These are phyloP conservation scores for Farysia itapuensis DNA, from an alignment of 1,284 basidiomycete genomes.

Conservation along the genomic window DNA sequence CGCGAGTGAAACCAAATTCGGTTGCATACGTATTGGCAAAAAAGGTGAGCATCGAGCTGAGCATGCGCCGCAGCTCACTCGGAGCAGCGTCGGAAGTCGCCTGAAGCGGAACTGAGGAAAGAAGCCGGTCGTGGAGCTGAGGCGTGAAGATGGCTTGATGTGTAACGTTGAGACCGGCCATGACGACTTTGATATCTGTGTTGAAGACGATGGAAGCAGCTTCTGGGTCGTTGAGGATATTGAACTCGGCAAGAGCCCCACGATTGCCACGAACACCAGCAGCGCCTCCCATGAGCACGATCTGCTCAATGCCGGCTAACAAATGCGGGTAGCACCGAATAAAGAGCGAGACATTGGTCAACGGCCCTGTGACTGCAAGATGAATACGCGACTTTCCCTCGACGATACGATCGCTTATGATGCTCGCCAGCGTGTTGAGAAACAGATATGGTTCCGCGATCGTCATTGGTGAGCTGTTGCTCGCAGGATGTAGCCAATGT, in stretches of 20 bases:
- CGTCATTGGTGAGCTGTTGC: slow-evolving; percentile 25
- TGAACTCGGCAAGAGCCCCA: slow-evolving; percentile 47
- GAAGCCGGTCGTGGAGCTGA: slow-evolving; percentile 31
- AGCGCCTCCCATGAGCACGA: slow-evolving; percentile 53
- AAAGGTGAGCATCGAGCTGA: slow-evolving; percentile 45
- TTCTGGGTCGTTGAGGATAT: slow-evolving; percentile 53
- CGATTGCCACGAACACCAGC: slow-evolving; percentile 46
- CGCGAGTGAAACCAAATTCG: slow-evolving; percentile 46
- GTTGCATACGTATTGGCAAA: slow-evolving; percentile 40
- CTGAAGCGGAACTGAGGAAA: slow-evolving; percentile 2
- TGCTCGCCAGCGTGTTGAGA: slow-evolving; percentile 48
- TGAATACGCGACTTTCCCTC: slow-evolving; percentile 28
- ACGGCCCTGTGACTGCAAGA: slow-evolving; percentile 47
- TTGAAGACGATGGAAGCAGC: slow-evolving; percentile 49
- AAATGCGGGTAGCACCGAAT: slow-evolving; percentile 41
- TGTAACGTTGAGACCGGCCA: slow-evolving; percentile 53
- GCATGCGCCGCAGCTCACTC: slow-evolving; percentile 26
- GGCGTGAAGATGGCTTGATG: slow-evolving; percentile 48
- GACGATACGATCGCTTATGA: slow-evolving; percentile 61
- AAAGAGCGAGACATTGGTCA: slow-evolving; percentile 52
- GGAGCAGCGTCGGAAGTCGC: slow-evolving; percentile 15
- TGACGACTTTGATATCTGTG: slow-evolving; percentile 44
- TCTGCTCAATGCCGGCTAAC: slow-evolving; percentile 38
- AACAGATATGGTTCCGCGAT: slow-evolving; percentile 31
- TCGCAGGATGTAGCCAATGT: slow-evolving; percentile 17